Evolutionary conservation across 768 basidiomycete species (phyloP), one percentile per base, ranked within the genome.

Genomic region (Phaffia tasmanica): DNA sequence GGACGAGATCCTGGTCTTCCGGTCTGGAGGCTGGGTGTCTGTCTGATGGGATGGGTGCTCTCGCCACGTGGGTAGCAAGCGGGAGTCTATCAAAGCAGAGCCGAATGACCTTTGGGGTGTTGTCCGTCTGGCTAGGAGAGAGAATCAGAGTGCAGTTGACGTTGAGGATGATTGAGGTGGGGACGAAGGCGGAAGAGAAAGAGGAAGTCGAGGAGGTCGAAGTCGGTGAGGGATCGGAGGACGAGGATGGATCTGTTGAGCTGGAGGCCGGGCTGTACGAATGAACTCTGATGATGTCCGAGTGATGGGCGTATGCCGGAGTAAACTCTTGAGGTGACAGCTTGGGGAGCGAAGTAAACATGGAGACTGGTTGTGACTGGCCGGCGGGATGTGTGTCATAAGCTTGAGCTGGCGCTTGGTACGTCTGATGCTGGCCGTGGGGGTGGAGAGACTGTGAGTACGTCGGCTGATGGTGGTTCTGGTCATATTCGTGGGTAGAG

Each of bases 101-200:
- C 0, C 65, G 65, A 46, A 67, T 67, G 29, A 58, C 56, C 23
- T 67, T 67, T 9, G 65, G 57, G 5, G 58, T 61, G 59, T 23
- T 51, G 18, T 48, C 50, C 4, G 18, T 56, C 55, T 19, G 65
- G 53, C 53, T 53, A 59, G 21, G 32, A 54, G 21, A 54, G 11
- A 58, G n/a, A 29, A 61, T 42, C 35, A 67, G 65, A 35, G 65
- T 67, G 60, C 65, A 67, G 53, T 61, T 50, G 35, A 42, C 35
- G 35, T 42, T 42, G 35, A 42, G 35, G 35, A 42, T 42, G 35
- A 42, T 42, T 11, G 35, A 11, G 11, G 35, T 11, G 11, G 35
- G 35, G 35, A 11, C 35, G 35, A 42, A 6, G 23, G 25, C 21
- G 51, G 51, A 42, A 15, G 27, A 61, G 49, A 30, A 60, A 56